These are phyloP conservation scores for Ramularia endophylla DNA, from an alignment of 2,329 filamentous ascomycete species.

Conservation along the genomic window DNA sequence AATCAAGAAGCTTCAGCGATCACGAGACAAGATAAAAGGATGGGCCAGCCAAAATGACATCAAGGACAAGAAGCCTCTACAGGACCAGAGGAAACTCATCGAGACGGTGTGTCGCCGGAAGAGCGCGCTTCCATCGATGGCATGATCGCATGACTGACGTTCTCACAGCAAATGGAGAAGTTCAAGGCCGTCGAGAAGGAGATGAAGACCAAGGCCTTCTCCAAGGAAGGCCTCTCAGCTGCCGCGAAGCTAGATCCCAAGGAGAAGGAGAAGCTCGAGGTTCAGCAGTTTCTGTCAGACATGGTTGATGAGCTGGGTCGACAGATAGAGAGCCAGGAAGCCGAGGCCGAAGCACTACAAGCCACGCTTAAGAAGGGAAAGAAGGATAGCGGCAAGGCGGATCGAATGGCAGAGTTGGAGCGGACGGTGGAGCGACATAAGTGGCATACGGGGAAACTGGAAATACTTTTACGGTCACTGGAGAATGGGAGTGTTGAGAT, in stretches of 20 bases:
- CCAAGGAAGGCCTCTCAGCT: conserved; percentile 91
- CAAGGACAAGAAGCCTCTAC: conserved; percentile 94
- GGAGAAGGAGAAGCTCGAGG: conserved; percentile 88
- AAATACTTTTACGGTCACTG: conserved; percentile 80
- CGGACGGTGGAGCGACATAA: conserved; percentile 84
- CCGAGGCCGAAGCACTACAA: conserved; percentile 80
- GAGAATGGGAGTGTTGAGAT: conserved; percentile 90
- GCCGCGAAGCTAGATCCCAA: conserved; percentile 94
- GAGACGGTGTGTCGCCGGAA: conserved; percentile 79
- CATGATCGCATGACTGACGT: too few relatives aligned
- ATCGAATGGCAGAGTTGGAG: conserved; percentile 82
- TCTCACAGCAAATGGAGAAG: conserved; percentile 84
- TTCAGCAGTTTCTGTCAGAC: conserved; percentile 74
- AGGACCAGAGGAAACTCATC: conserved; percentile 92
- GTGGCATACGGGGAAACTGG: conserved; percentile 90
- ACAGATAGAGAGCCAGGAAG: conserved; percentile 88
- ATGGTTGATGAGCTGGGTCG: conserved; percentile 91
- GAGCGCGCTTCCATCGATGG: too few relatives aligned
- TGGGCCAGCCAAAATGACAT: conserved; percentile 98
- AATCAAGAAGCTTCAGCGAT: conserved; percentile 98
- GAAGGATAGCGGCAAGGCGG: conserved; percentile 73
- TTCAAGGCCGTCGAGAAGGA: conserved; percentile 99
- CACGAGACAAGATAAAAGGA: conserved; percentile 98
- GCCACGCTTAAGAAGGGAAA: conserved; percentile 94
- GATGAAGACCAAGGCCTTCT: conserved; percentile 99